Percentiles rank a stretch among this genome's conserved stretches.
phyloP scores from a whole-genome alignment of 2,329 filamentous ascomycete species.

The Exophiala aquamarina region DNA sequence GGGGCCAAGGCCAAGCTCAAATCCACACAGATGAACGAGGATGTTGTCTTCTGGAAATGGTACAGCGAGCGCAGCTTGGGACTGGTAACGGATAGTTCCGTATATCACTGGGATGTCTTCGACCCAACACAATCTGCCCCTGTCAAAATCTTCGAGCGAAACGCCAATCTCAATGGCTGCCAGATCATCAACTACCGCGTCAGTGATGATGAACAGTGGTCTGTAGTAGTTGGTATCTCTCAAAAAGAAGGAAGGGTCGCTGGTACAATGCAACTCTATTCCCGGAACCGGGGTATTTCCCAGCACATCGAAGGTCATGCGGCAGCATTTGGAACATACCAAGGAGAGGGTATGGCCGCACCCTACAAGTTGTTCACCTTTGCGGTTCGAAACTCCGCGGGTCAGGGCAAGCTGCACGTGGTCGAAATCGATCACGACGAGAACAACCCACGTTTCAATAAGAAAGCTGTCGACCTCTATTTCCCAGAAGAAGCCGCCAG shows the following conservation, averaged over 20 bases:
- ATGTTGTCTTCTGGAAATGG: conserved; percentile 99
- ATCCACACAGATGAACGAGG: conserved; percentile 93
- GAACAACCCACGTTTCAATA: conserved; percentile 83
- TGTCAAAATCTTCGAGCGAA: conserved; percentile 91
- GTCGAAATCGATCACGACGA: conserved; percentile 95
- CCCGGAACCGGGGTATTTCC: conserved; percentile 91
- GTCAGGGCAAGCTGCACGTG: conserved; percentile 86
- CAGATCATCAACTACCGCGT: conserved; percentile 99
- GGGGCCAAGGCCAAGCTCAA: conserved; percentile 92
- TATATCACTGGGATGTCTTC: conserved; percentile 98
- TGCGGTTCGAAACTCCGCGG: conserved; percentile 82
- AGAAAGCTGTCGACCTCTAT: conserved; percentile 97
- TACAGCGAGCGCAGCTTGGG: conserved; percentile 86
- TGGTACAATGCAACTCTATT: conserved; percentile 96
- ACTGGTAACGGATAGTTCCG: conserved; percentile 83
- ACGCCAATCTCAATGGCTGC: conserved; percentile 82
- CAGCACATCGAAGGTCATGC: conserved; percentile 98
- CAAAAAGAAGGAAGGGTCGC: conserved; percentile 91
- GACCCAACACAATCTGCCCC: conserved; percentile 76
- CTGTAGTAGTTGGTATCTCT: conserved; percentile 94
- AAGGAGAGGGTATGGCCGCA: conserved; percentile 81
- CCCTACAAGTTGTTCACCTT: conserved; percentile 98
- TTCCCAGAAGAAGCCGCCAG: conserved; percentile 94
- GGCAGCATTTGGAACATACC: conserved; percentile 85
- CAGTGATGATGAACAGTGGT: conserved; percentile 95